Conservation (phyloP, 768 basidiomycete genomes). For the Daedaleopsis nitida region DNA sequence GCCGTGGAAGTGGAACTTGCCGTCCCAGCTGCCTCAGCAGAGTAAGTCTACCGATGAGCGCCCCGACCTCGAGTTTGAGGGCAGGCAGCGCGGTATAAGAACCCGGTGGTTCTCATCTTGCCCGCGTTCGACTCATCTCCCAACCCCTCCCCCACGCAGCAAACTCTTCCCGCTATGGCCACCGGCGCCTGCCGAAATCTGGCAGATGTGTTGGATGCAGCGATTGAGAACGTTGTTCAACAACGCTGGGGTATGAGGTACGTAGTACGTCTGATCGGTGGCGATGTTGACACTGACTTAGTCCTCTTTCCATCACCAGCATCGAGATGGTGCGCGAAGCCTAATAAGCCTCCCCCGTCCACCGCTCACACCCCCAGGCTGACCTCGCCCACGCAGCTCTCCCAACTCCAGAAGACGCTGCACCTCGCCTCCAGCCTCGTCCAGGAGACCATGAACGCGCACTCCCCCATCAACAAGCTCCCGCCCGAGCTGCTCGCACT, state of each 20-base stretch:
- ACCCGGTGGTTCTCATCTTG: background rate
- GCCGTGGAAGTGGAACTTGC: background rate
- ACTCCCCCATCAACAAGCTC: conserved; percentile 4
- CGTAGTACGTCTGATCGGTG: background rate
- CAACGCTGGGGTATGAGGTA: conserved; percentile 7
- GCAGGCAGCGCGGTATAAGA: background rate
- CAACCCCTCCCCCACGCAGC: background rate
- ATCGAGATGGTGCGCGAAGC: conserved; percentile 3
- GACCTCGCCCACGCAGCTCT: background rate
- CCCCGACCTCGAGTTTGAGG: conserved; percentile 1
- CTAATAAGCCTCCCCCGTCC: no score
- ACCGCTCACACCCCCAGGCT: background rate
- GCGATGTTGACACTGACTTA: background rate
- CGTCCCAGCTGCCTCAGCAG: background rate
- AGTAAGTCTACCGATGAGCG: background rate
- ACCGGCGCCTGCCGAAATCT: background rate
- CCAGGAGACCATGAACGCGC: conserved; percentile 5
- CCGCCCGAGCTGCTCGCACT: conserved; percentile 19
- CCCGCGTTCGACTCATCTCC: background rate
- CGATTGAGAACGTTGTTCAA: background rate
- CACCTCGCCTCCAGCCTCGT: background rate
- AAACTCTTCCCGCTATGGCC: background rate
- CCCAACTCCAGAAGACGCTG: background rate
- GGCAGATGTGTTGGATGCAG: background rate
- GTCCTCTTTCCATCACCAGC: background rate